Percentiles rank a stretch among this genome's conserved stretches.
phyloP scores from a whole-genome alignment of 371 early-diverging fungal genomes.

The Mucor saturninus region DNA sequence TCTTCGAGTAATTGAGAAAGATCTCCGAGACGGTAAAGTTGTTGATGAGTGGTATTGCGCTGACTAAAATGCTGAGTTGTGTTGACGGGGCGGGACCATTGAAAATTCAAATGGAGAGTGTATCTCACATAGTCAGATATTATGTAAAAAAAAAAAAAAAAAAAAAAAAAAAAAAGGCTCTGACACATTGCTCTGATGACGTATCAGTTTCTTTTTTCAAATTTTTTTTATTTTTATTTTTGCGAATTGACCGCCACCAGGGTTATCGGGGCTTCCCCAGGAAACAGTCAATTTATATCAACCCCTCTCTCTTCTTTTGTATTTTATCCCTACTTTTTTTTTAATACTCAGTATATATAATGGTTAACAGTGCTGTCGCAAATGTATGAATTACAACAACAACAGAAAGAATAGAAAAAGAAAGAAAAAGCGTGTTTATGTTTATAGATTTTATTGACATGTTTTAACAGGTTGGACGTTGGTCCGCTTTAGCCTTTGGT shows the following conservation, averaged over 20 bases:
- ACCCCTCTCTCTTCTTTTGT: constrained; percentile 16
- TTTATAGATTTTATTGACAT: background rate
- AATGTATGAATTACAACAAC: constrained; percentile 28
- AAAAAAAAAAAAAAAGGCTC: no score
- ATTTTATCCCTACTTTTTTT: constrained; percentile 11
- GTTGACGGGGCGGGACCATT: no score
- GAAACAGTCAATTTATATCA: constrained; percentile 8
- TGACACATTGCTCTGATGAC: background rate
- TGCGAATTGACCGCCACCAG: background rate
- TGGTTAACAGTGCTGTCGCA: constrained; percentile 53
- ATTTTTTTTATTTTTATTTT: background rate
- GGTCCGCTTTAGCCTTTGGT: constrained; percentile 75
- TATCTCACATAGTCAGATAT: no score
- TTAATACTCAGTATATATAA: constrained; percentile 25
- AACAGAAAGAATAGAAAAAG: no score
- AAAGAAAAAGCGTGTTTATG: background rate
- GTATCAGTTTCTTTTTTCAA: background rate
- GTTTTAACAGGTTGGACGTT: constrained; percentile 70
- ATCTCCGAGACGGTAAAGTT: no score
- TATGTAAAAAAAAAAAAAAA: no score
- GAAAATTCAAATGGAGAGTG: no score
- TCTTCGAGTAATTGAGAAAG: no score
- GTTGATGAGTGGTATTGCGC: no score
- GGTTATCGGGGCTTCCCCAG: constrained; percentile 6
- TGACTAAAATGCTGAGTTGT: no score